Base-by-base conservation (phyloP, 2,329 filamentous ascomycete species). In the Bipolaris sorokiniana region DNA sequence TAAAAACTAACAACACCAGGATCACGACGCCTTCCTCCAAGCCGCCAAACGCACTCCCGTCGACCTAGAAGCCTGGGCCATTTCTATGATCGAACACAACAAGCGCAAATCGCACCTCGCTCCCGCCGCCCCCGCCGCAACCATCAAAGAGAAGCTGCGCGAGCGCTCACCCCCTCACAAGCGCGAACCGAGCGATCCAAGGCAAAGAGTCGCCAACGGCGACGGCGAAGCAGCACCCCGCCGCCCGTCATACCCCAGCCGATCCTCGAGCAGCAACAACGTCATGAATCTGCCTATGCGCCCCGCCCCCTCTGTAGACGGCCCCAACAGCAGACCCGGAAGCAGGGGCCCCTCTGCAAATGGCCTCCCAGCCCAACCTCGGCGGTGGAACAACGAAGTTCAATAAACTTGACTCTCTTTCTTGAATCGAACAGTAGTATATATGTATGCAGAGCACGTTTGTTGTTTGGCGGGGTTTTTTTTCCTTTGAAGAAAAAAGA, bases 1-100 rank as follows among this genome's bases (percentile, higher is more conserved):
- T 13, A 31, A 2, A 16, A 46, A 52, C 56, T 76, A 50, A 74
- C 51, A 40, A 6, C n/a, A 15, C 1, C 58, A 96, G 92, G 93
- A 97, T 65, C 89, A 90, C 60, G 95, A 99, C 73, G 88, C 92
- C 3, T 99, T 99, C 77, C 87, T 99, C 18, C 92, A 97, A 78
- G 95, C 95, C 51, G 95, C 95, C 47, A 98, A 98, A 81, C 87
- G 94, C 66, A 99, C 95, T 1, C 95, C 95, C 0, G 95, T 99
- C 48, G 90, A 99, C 75, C 84, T 99, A 33, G 87, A 90, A 76
- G 91, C 92, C 62, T 99, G 95, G 95, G 94, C 95, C 20, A 87
- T 96, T 47, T 88, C 91, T 69, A 86, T 98, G 82, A 94, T 98
- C 86, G 93, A 97, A 75, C 88, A 89, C 68, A 91, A 97, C 77